phyloP scores from a whole-genome alignment of 148 eudicot species.

The Cornus kousa region DNA sequence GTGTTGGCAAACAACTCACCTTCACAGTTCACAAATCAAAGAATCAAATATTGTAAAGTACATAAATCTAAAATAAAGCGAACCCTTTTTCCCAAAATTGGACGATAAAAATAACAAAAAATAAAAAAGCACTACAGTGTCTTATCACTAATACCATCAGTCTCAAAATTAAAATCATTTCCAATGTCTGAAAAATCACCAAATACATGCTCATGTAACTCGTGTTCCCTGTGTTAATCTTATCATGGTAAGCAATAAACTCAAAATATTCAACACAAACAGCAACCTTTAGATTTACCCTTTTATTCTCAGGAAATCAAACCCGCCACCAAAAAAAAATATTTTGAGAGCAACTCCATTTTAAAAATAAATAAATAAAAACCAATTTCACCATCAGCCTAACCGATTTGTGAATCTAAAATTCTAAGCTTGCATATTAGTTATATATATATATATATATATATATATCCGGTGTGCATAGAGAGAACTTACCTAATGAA shows the following conservation, averaged over 20 bases:
- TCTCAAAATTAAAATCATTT: background rate
- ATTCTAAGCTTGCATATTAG: background rate
- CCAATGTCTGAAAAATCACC: background rate
- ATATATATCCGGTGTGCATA: too few species aligned
- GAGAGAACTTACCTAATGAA: conserved; percentile 39
- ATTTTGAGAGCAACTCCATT: too few species aligned
- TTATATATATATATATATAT: too few species aligned
- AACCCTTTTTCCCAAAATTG: background rate
- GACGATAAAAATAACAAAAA: background rate
- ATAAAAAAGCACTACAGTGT: background rate
- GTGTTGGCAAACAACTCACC: conserved; percentile 65
- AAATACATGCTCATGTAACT: too few species aligned
- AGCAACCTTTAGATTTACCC: background rate
- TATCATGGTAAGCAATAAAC: too few species aligned
- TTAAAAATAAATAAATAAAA: background rate
- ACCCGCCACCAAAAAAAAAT: background rate
- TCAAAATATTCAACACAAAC: too few species aligned
- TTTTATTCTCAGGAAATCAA: background rate
- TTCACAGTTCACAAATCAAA: conserved; percentile 28
- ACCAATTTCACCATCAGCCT: background rate
- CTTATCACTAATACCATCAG: background rate
- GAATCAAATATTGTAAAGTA: background rate
- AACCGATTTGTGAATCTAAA: background rate
- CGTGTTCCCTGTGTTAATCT: too few species aligned
- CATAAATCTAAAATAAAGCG: background rate